These are phyloP conservation scores for Diaporthe sp. DNA, from an alignment of 2,329 filamentous ascomycete species.

Conservation along the genomic window DNA sequence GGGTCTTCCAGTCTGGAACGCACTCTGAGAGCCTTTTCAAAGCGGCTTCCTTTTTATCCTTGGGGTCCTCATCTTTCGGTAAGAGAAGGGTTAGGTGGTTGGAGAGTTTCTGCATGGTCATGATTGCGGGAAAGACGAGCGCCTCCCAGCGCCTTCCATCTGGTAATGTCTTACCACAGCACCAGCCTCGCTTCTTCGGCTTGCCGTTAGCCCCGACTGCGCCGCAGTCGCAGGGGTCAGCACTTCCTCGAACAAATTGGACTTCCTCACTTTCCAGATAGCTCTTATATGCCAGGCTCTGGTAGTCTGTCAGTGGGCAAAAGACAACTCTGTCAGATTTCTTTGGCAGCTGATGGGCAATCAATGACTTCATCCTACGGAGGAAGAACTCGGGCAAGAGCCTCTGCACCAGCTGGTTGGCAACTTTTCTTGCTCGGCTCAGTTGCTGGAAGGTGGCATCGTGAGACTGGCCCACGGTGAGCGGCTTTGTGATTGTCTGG, in stretches of 20 bases:
- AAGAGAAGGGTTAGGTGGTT: slow-evolving; percentile 94
- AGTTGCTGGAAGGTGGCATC: slow-evolving; percentile 89
- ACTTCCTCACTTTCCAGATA: slow-evolving; percentile 82
- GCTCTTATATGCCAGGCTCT: slow-evolving; percentile 85
- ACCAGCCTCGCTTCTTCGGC: slow-evolving; percentile 81
- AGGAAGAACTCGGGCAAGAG: slow-evolving; percentile 92
- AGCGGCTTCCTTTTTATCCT: slow-evolving; percentile 84
- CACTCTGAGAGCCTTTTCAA: slow-evolving; percentile 80
- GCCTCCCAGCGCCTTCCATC: slow-evolving; percentile 78
- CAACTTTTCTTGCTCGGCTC: slow-evolving; percentile 83
- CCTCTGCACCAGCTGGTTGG: slow-evolving; percentile 86
- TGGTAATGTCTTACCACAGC: slow-evolving; percentile 75
- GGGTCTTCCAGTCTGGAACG: slow-evolving; percentile 80
- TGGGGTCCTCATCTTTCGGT: slow-evolving; percentile 68
- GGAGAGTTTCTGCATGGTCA: slow-evolving; percentile 85
- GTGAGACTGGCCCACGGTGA: slow-evolving; percentile 91
- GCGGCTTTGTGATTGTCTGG: slow-evolving; percentile 79
- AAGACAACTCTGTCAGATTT: slow-evolving; percentile 97
- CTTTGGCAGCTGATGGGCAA: slow-evolving; percentile 92
- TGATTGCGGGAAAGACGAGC: slow-evolving; percentile 87
- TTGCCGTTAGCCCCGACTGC: slow-evolving; percentile 56
- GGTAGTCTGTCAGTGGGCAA: slow-evolving; percentile 87
- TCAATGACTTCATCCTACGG: slow-evolving; percentile 91
- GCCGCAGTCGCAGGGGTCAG: slow-evolving; percentile 77
- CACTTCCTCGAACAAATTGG: slow-evolving; percentile 75